These are phyloP conservation scores for Striga hermonthica DNA, from an alignment of 305 asterid species.

Conservation along the genomic window DNA sequence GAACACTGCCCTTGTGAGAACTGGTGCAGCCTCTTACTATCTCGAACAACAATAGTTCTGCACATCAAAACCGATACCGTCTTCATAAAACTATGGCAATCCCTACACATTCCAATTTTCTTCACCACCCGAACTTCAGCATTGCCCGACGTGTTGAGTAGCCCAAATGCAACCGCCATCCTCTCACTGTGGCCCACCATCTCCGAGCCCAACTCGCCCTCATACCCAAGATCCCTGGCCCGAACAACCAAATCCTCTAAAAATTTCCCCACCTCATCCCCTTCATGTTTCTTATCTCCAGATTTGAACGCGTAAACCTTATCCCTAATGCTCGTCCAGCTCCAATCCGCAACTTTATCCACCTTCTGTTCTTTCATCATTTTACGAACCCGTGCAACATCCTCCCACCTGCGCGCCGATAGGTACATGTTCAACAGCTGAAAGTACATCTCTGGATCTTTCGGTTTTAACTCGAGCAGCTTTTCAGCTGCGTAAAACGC, in stretches of 20 bases:
- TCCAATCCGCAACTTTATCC: constrained; percentile 59
- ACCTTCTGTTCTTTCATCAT: constrained; percentile 61
- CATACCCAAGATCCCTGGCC: constrained; percentile 51
- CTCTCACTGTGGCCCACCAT: constrained; percentile 29
- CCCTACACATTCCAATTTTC: constrained; percentile 75
- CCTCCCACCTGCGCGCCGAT: constrained; percentile 67
- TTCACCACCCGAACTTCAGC: constrained; percentile 56
- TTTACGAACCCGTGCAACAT: constrained; percentile 72
- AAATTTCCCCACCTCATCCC: constrained; percentile 35
- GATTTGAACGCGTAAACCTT: constrained; percentile 60
- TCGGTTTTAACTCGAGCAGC: constrained; percentile 65
- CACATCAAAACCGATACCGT: constrained; percentile 33
- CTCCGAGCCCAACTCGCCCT: constrained; percentile 35
- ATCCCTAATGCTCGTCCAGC: constrained; percentile 75
- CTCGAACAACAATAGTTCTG: constrained; percentile 34
- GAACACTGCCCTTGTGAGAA: constrained; percentile 60
- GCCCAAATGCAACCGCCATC: constrained; percentile 36
- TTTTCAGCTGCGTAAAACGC: constrained; percentile 73
- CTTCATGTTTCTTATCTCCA: constrained; percentile 34
- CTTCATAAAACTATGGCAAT: constrained; percentile 76
- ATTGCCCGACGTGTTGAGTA: constrained; percentile 40
- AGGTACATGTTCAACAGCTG: constrained; percentile 63
- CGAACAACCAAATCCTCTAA: constrained; percentile 49
- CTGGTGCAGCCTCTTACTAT: constrained; percentile 38
- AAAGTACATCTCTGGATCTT: constrained; percentile 60